These are phyloP conservation scores for Phytophthora pini DNA, from an alignment of 352 stramenopile species.

Conservation along the genomic window DNA sequence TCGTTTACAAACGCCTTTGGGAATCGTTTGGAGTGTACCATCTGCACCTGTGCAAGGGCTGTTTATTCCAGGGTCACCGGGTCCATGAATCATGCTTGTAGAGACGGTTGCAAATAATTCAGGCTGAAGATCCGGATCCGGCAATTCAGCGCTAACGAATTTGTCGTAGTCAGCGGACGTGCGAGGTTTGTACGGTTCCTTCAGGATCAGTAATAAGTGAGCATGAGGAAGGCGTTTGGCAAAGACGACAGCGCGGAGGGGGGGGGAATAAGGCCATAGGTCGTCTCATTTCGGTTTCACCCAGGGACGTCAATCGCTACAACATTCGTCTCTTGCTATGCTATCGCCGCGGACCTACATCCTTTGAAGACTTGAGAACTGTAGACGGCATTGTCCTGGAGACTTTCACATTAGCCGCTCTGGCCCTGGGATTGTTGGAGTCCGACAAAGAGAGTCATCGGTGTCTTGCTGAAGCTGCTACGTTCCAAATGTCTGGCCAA, in stretches of 20 bases:
- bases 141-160: no score
- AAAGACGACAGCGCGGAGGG: background rate
- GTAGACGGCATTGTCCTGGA: background rate
- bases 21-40: no score
- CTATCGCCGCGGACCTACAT: background rate
- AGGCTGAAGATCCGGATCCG: no score
- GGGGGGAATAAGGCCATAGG: conserved; percentile 5
- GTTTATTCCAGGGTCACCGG: no score
- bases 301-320: background rate
- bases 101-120: no score
- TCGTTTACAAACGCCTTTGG: no score
- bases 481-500: conserved; percentile 10
- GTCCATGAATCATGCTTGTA: no score
- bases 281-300: conserved; percentile 6
- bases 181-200: no score
- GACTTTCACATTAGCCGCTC: background rate
- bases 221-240: no score
- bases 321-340: conserved; percentile 7
- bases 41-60: no score
- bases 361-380: conserved; percentile 1
- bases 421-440: background rate
- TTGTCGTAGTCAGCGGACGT: no score
- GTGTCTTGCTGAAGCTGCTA: conserved; percentile 1
- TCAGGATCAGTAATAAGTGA: no score
- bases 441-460: conserved; percentile 9